phyloP scores from a whole-genome alignment of 371 early-diverging fungal genomes.

The Funneliformis caledonium region DNA sequence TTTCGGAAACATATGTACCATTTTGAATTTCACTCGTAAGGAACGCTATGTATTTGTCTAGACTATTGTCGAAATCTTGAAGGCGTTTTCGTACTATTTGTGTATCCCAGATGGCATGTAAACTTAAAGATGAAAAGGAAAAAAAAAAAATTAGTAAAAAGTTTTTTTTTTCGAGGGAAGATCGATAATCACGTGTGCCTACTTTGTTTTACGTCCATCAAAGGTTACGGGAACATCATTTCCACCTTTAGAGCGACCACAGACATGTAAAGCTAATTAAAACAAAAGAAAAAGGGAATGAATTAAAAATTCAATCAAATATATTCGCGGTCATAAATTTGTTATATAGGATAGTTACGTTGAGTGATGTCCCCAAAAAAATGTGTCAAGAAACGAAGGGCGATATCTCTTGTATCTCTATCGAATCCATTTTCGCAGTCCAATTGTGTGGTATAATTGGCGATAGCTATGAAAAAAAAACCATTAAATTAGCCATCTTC shows the following conservation, averaged over 20 bases:
- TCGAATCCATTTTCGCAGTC: slow-evolving; percentile 12
- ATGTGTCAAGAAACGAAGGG: slow-evolving; percentile 29
- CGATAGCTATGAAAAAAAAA: slow-evolving; percentile 18
- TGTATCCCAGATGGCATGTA: slow-evolving; percentile 28
- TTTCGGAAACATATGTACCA: background rate
- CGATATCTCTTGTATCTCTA: background rate
- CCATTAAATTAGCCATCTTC: background rate
- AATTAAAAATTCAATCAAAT: background rate
- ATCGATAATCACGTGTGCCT: background rate
- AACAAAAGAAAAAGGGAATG: background rate
- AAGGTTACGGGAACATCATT: background rate
- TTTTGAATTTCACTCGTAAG: slow-evolving; percentile 3
- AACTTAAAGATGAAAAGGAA: background rate
- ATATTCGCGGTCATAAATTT: background rate
- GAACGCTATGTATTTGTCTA: background rate
- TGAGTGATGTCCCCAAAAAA: slow-evolving; percentile 36
- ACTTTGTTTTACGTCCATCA: background rate
- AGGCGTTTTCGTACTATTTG: slow-evolving; percentile 28
- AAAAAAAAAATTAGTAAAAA: background rate
- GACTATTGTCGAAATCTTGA: background rate
- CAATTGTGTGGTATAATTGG: slow-evolving; percentile 30
- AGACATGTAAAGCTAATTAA: slow-evolving; percentile 23
- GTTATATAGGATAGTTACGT: slow-evolving; percentile 11
- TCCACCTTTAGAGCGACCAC: slow-evolving; percentile 20
- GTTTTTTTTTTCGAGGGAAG: background rate